Evolutionary conservation across 257 asterid genomes (phyloP).

Genomic region (Plantago elongata): DNA sequence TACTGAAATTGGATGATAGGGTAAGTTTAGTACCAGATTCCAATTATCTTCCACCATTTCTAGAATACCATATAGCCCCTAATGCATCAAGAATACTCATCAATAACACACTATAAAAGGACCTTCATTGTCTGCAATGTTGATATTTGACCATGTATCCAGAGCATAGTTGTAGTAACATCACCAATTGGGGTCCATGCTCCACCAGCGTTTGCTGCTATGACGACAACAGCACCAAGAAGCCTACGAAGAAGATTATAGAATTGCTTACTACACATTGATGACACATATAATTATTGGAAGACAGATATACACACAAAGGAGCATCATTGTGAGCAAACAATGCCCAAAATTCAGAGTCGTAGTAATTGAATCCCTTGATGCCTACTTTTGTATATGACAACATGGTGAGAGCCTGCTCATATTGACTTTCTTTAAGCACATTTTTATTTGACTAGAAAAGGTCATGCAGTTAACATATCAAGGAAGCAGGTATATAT

Average conservation of each 20-base stretch:
- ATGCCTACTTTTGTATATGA: no score
- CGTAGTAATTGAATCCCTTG: no score
- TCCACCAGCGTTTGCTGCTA: slow-evolving; percentile 99
- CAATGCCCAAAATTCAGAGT: no score
- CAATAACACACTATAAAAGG: slow-evolving; percentile 17
- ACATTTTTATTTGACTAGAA: no score
- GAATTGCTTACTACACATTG: slow-evolving; percentile 7
- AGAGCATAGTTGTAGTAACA: slow-evolving; percentile 96
- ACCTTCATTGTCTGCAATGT: slow-evolving; percentile 95
- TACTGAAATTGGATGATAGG: no score
- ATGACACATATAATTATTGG: slow-evolving; percentile 2
- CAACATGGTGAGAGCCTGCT: no score
- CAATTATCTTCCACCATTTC: no score
- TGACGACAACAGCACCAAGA: slow-evolving; percentile 89
- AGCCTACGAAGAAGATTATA: slow-evolving; percentile 50
- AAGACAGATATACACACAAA: no score
- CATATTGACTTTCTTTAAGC: no score
- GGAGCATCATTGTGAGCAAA: no score
- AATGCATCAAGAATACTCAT: background rate
- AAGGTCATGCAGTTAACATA: background rate
- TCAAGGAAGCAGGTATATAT: background rate
- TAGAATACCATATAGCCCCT: no score
- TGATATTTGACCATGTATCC: slow-evolving; percentile 98
- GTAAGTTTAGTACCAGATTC: no score
- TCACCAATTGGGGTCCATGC: slow-evolving; percentile 99